phyloP scores from a whole-genome alignment of 2,329 filamentous ascomycete species.

The Penicillium freii region DNA sequence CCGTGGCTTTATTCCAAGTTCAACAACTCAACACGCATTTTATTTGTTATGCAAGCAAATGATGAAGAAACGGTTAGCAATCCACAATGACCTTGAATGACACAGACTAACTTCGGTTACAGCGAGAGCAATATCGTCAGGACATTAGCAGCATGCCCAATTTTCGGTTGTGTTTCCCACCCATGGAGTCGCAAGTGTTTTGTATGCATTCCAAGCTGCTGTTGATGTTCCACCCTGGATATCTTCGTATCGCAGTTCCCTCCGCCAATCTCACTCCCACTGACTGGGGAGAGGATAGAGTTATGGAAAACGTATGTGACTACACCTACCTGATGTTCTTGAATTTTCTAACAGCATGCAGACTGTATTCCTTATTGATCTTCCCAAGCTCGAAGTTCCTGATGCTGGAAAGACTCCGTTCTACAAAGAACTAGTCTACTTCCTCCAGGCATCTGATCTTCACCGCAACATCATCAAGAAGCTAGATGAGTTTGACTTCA shows the following conservation, averaged over 20 bases:
- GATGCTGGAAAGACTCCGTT: conserved; percentile 53
- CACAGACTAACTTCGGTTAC: not conserved
- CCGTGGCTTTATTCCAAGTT: conserved; percentile 76
- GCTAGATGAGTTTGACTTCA: conserved; percentile 77
- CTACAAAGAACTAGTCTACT: conserved; percentile 67
- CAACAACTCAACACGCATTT: conserved; percentile 58
- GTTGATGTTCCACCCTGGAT: conserved; percentile 72
- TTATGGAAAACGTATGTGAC: conserved; percentile 74
- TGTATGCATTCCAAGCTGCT: conserved; percentile 95
- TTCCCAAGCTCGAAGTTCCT: conserved; percentile 54
- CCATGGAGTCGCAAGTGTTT: conserved; percentile 67
- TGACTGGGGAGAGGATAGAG: conserved; percentile 78
- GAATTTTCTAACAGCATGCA: conserved; percentile 32
- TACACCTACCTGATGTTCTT: not conserved
- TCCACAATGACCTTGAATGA: not conserved
- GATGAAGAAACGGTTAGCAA: conserved; percentile 44
- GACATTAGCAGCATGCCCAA: conserved; percentile 48
- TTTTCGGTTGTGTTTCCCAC: conserved; percentile 74
- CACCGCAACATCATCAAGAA: conserved; percentile 65
- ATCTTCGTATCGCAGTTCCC: conserved; percentile 78
- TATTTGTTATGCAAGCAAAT: conserved; percentile 63
- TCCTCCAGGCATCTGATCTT: conserved; percentile 66
- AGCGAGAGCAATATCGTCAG: conserved; percentile 39
- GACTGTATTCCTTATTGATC: conserved; percentile 88
- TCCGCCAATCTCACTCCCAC: conserved; percentile 81